Evolutionary conservation across 345 rosid species (phyloP).

Genomic region (Bruguiera sexangula): DNA sequence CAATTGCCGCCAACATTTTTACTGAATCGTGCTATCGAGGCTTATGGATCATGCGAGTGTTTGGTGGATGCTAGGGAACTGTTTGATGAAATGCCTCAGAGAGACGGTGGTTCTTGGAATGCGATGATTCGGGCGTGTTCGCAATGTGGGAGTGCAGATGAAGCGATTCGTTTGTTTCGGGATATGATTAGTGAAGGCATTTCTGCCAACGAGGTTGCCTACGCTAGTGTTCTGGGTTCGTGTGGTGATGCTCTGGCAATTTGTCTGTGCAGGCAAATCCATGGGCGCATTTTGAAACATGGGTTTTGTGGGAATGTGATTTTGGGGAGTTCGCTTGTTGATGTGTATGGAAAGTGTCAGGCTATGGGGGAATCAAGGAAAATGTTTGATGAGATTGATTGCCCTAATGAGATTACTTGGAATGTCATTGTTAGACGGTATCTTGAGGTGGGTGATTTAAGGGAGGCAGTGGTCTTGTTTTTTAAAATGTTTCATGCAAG

Average conservation of each 20-base stretch:
- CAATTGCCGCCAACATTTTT: slow-evolving; percentile 53
- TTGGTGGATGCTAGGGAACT: slow-evolving; percentile 55
- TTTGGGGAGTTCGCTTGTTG: slow-evolving; percentile 71
- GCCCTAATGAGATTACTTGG: slow-evolving; percentile 74
- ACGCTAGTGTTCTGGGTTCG: slow-evolving; percentile 49
- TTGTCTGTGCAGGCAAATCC: slow-evolving; percentile 51
- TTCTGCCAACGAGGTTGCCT: slow-evolving; percentile 52
- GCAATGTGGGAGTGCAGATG: slow-evolving; percentile 29
- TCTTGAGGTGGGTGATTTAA: slow-evolving; percentile 58
- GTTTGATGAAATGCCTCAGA: slow-evolving; percentile 83
- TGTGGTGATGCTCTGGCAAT: slow-evolving; percentile 46
- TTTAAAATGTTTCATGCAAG: slow-evolving; percentile 46
- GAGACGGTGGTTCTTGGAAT: slow-evolving; percentile 96
- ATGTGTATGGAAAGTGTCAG: slow-evolving; percentile 72
- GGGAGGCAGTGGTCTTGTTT: slow-evolving; percentile 61
- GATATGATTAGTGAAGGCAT: slow-evolving; percentile 53
- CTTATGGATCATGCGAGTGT: slow-evolving; percentile 55
- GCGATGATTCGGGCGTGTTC: slow-evolving; percentile 60
- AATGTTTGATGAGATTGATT: slow-evolving; percentile 65
- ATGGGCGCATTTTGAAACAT: slow-evolving; percentile 52
- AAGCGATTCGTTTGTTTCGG: slow-evolving; percentile 44
- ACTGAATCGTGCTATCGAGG: slow-evolving; percentile 67
- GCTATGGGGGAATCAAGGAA: slow-evolving; percentile 62
- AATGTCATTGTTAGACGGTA: slow-evolving; percentile 80
- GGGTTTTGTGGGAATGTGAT: slow-evolving; percentile 58